A percentile compares a stretch with the other conserved stretches of the same genome.
These are phyloP conservation scores for Chytriomyces confervae DNA, from an alignment of 192 early-diverging fungal species.

Conservation along the genomic window DNA sequence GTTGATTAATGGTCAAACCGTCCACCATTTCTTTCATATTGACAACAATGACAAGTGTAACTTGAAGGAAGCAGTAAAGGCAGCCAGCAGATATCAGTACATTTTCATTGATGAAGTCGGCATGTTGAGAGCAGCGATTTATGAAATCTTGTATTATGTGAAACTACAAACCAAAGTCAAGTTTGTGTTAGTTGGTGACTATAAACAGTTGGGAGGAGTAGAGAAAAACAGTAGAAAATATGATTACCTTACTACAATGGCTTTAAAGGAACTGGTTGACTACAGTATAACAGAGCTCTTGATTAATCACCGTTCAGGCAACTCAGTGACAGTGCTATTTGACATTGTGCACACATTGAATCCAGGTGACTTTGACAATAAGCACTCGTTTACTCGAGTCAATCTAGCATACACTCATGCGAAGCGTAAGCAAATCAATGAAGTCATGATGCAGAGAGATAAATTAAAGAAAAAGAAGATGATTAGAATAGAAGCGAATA, in stretches of 20 bases:
- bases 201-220: not conserved
- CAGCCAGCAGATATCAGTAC: not conserved
- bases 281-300: not conserved
- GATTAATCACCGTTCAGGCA: no score
- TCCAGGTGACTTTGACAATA: not conserved
- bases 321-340: no score
- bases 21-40: conserved; percentile 9
- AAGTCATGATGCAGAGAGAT: not conserved
- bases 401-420: conserved; percentile 3
- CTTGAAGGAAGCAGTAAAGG: conserved; percentile 2
- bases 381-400: conserved; percentile 5
- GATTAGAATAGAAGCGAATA: conserved; percentile 2
- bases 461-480: conserved; percentile 1
- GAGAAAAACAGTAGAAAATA: not conserved
- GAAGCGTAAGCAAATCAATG: conserved; percentile 13
- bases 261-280: not conserved
- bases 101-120: conserved; percentile 18
- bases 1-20: not conserved
- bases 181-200: conserved; percentile 5
- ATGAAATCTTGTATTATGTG: conserved; percentile 14
- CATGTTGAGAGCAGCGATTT: not conserved
- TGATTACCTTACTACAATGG: not conserved
- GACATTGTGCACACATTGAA: no score
- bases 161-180: not conserved
- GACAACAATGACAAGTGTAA: conserved; percentile 17